Percentiles rank a stretch among this genome's conserved stretches.
Conservation (phyloP, 2,329 filamentous ascomycete species). For the Claviceps sp. region DNA sequence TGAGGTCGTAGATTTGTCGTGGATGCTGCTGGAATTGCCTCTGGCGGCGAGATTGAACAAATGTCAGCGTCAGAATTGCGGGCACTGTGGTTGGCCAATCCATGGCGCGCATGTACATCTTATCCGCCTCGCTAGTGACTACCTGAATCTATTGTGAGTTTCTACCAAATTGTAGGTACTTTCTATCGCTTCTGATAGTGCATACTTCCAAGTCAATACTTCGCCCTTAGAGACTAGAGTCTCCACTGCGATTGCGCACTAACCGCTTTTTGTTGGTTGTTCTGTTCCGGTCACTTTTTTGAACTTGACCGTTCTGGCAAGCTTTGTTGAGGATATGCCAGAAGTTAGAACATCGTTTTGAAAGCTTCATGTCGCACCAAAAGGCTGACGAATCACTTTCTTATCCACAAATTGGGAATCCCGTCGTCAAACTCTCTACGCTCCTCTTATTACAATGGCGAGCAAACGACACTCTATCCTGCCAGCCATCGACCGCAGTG, state of each 20-base stretch:
- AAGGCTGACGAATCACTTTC: neutral
- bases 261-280: neutral
- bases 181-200: neutral
- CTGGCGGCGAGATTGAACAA: constrained; percentile 19
- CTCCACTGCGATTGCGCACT: neutral
- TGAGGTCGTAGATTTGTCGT: constrained; percentile 14
- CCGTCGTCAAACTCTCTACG: neutral
- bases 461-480: constrained; percentile 44
- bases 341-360: neutral
- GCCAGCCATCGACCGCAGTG: constrained; percentile 36
- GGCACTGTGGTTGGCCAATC: constrained; percentile 29
- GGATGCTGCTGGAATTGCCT: constrained; percentile 21
- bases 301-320: too few species aligned
- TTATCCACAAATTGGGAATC: neutral
- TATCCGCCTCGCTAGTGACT: constrained; percentile 18
- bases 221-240: neutral
- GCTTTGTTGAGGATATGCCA: neutral
- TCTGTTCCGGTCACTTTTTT: neutral
- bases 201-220: neutral
- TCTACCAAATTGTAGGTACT: neutral
- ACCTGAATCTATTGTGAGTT: too few species aligned
- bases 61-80: constrained; percentile 25
- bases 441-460: constrained; percentile 18
- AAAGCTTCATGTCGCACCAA: neutral
- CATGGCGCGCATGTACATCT: constrained; percentile 12